Evolutionary conservation across 2,329 filamentous ascomycete species (phyloP).

Genomic region (Talaromyces amestolkiae): DNA sequence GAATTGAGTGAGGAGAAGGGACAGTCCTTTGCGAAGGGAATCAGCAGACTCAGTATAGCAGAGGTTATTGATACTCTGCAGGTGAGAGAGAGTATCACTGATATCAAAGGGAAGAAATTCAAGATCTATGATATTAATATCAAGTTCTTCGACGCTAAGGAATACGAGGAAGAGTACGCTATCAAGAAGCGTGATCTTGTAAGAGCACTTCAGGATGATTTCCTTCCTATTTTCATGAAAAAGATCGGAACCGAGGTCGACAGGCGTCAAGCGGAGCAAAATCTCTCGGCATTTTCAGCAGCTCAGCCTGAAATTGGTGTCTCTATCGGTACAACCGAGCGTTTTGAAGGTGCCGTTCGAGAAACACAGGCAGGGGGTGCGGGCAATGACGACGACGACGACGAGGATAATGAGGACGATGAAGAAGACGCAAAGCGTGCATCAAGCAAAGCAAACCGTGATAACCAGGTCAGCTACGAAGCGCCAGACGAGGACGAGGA

Average conservation of each 20-base stretch:
- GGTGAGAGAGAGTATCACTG: conserved; percentile 74
- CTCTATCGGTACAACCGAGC: conserved; percentile 57
- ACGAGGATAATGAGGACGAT: conserved; percentile 67
- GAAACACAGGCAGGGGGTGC: conserved; percentile 52
- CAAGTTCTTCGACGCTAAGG: conserved; percentile 76
- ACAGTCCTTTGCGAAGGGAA: conserved; percentile 83
- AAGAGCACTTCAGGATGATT: conserved; percentile 72
- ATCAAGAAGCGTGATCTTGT: conserved; percentile 77
- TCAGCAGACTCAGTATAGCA: conserved; percentile 79
- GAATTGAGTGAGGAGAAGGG: conserved; percentile 68
- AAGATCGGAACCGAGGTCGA: conserved; percentile 73
- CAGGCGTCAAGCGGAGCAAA: conserved; percentile 67
- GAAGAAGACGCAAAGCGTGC: conserved; percentile 66
- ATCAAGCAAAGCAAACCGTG: conserved; percentile 66
- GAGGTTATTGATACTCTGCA: conserved; percentile 78
- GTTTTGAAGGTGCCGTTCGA: conserved; percentile 40
- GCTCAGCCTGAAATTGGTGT: conserved; percentile 75
- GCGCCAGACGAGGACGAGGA: conserved; percentile 92
- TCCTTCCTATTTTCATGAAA: conserved; percentile 69
- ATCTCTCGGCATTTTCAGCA: conserved; percentile 56
- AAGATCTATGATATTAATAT: conserved; percentile 83
- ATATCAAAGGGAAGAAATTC: conserved; percentile 63
- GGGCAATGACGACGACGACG: conserved; percentile 63
- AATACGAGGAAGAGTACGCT: conserved; percentile 83
- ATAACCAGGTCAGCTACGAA: conserved; percentile 82